Base-by-base conservation (phyloP, 164 flowering plant species). In the Stephania yunnanensis region DNA sequence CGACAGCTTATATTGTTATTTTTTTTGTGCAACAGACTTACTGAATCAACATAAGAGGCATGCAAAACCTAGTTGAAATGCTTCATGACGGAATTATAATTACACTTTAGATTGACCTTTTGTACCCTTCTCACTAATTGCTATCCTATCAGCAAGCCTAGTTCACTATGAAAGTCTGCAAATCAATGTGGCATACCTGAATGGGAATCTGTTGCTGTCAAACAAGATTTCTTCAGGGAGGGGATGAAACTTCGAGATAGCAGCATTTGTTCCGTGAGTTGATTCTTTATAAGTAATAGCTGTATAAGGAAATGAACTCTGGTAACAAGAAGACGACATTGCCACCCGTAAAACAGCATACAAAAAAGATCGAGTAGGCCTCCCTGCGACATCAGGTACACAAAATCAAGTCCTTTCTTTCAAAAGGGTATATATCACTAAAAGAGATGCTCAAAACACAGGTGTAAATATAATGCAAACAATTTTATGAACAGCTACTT, bases 301-400 rank as follows among this genome's bases (percentile, higher is more conserved):
- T 29, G 63, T 45, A 20, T 44, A 78, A 3, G 87, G 83, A 11
- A 75, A 74, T 50, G 70, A 30, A 80, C 76, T 70, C 68, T 31
- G 81, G 75, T 71, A 80, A 76, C 73, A 52, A 69, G 88, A 81
- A 52, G 88, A 80, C 20, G 86, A 82, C 52, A 74, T 79, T 36
- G 86, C 84, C 29, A 78, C 82, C 76, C 81, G 81, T 64, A 88
- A 67, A 71, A 86, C 84, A 65, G 87, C 87, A 79, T 72, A 75
- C 22, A 81, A 78, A n/a, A 92, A 81, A 70, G 70, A 66, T 69
- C 65, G 63, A 31, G 81, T 73, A 78, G 83, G 84, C 70, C 6
- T 71, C 20, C 82, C 95, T 91, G 80, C 84, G 82, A 77, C n/a
- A 74, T 67, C 66, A 46, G 71, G 4, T 4, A 36, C 42, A 36